phyloP scores from a whole-genome alignment of 2,329 filamentous ascomycete species.

The Periconia sp. region DNA sequence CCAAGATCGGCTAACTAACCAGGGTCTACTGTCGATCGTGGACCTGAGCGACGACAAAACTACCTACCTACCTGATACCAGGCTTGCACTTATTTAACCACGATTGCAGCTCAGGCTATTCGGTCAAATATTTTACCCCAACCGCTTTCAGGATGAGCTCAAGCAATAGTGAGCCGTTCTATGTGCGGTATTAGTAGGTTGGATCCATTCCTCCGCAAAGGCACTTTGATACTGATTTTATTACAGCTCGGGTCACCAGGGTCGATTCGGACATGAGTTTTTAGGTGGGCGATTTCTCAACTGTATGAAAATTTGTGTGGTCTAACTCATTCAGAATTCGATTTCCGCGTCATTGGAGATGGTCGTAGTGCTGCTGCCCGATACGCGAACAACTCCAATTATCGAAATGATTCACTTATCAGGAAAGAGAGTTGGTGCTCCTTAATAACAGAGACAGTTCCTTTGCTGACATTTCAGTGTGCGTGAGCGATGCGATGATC shows the following conservation, averaged over 20 bases:
- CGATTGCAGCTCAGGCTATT: background rate
- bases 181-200: conserved; percentile 93
- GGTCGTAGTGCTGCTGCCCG: conserved; percentile 90
- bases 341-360: conserved; percentile 89
- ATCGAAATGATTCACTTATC: conserved; percentile 96
- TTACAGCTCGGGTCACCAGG: conserved; percentile 89
- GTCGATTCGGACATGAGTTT: conserved; percentile 97
- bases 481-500: conserved; percentile 85
- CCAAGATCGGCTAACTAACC: conserved; percentile 10
- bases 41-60: conserved; percentile 7
- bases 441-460: too few relatives aligned
- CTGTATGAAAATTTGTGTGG: background rate
- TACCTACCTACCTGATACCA: conserved; percentile 1
- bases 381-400: conserved; percentile 99
- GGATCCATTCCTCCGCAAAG: background rate
- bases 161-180: conserved; percentile 75
- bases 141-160: conserved; percentile 59
- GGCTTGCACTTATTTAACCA: background rate
- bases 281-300: conserved; percentile 63
- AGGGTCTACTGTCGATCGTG: conserved; percentile 25
- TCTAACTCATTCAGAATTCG: conserved; percentile 72
- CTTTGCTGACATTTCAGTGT: conserved; percentile 65
- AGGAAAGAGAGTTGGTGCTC: conserved; percentile 89
- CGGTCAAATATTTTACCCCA: conserved; percentile 2
- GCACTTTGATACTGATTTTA: conserved; percentile 24